These are phyloP conservation scores for Hanseniaspora singularis DNA, from an alignment of 805 yeast species.

Conservation along the genomic window DNA sequence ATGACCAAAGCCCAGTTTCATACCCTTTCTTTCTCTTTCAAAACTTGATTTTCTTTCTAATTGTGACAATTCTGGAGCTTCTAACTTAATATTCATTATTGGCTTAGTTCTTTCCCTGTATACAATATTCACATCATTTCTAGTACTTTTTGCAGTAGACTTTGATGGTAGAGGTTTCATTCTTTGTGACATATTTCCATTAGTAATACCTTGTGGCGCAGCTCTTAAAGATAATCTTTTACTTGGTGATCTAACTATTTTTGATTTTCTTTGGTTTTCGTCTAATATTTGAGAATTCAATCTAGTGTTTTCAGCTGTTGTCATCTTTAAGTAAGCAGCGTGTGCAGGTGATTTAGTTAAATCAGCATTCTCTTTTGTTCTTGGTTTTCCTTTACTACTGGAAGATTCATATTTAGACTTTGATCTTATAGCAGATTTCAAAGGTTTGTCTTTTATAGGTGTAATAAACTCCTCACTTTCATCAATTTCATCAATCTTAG, in stretches of 20 bases:
- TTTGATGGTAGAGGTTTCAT: conserved; percentile 14
- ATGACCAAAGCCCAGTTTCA: conserved; percentile 31
- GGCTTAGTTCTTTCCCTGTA: conserved; percentile 18
- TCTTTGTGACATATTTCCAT: conserved; percentile 14
- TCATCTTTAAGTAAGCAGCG: conserved; percentile 51
- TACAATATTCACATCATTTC: conserved; percentile 14
- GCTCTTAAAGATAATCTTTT: conserved; percentile 12
- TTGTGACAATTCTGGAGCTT: conserved; percentile 30
- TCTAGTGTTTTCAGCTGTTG: conserved; percentile 72
- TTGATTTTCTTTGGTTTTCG: conserved; percentile 19
- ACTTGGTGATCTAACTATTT: conserved; percentile 14
- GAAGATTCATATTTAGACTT: conserved; percentile 17
- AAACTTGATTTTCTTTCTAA: conserved; percentile 43
- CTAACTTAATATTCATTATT: conserved; percentile 19
- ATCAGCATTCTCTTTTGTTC: conserved; percentile 7
- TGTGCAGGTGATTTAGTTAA: conserved; percentile 38
- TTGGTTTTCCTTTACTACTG: conserved; percentile 15
- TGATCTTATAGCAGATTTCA: conserved; percentile 33
- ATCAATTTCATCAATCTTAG: not conserved
- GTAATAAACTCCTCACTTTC: not conserved
- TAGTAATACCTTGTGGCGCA: not conserved
- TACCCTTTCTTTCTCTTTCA: conserved; percentile 34
- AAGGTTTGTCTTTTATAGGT: conserved; percentile 26
- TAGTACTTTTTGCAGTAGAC: too few species aligned
- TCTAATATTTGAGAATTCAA: conserved; percentile 49